Base-by-base conservation (phyloP, 2,329 filamentous ascomycete genomes). In the Fusarium sp. region DNA sequence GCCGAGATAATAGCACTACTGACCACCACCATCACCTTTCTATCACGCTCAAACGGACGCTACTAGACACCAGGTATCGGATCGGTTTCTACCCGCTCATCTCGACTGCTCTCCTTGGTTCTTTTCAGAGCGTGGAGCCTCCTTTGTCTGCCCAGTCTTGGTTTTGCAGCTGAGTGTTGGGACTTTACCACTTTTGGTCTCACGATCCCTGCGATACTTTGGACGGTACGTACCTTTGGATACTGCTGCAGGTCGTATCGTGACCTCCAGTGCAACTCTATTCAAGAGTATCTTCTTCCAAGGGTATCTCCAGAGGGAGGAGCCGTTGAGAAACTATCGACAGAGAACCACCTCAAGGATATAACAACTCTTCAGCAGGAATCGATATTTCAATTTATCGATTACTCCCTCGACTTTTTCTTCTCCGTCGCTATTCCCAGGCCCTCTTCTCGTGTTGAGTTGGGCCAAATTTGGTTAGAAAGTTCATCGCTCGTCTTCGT, bases 111-210 rank as follows among this genome's bases (percentile, higher is more conserved):
- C 59, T 71, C 37, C 52, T 60, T 69, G 54, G 64, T 40, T 54
- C 49, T 42, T 53, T 55, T 50, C 54, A 44, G 35, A 27, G 55
- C 64, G 69, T 72, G 69, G 69, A 72, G 65, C 56, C 61, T 71
- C 46, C 60, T 69, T 61, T 69, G 56, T 71, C 42, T 57, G 45
- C 69, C 49, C 42, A 66, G 59, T 66, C 70, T 72, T 72, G 69
- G 69, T 69, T 60, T 53, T 59, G 32, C 42, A 70, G 68, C 69
- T 72, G 69, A 67, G 38, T 52, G 35, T 41, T 58, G 37, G 49
- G 20, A 53, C 62, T 62, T 70, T 40, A 48, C 40, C 48, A 38
- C 42, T 56, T 63, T 53, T 55, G 69, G 64, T 38, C 44, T 27
- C 64, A 69, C 68, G 42, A 69, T 64, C 69, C 69, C 64, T 52